Evolutionary conservation across 73 alveolate species (phyloP).

Genomic region (Paramecium bursaria): DNA sequence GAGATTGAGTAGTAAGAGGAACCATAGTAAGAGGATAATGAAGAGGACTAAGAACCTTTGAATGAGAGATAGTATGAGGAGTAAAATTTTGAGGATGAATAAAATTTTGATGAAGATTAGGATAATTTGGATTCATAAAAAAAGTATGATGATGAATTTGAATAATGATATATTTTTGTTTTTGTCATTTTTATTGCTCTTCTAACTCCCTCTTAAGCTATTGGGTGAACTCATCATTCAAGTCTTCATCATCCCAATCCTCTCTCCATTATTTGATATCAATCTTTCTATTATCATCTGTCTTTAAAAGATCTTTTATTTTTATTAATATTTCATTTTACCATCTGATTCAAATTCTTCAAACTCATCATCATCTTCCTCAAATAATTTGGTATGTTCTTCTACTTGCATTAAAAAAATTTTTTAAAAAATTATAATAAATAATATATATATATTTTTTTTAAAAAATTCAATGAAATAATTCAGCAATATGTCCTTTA

Average conservation of each 20-base stretch:
- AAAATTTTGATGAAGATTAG: too few relatives aligned
- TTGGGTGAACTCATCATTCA: slow-evolving; percentile 65
- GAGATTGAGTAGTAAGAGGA: too few relatives aligned
- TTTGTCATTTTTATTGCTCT: slow-evolving; percentile 51
- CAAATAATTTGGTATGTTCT: slow-evolving; percentile 48
- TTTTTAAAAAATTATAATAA: too few relatives aligned
- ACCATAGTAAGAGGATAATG: too few relatives aligned
- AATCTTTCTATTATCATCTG: slow-evolving; percentile 61
- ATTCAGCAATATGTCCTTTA: slow-evolving; percentile 52
- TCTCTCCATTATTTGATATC: slow-evolving; percentile 73
- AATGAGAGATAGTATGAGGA: too few relatives aligned
- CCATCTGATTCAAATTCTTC: slow-evolving; percentile 72
- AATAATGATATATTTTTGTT: too few relatives aligned
- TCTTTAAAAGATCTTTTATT: slow-evolving; percentile 48
- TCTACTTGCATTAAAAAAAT: too few relatives aligned
- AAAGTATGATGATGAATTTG: too few relatives aligned
- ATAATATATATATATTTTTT: too few relatives aligned
- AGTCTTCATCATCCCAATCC: slow-evolving; percentile 72
- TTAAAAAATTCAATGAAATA: background rate
- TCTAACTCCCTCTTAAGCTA: slow-evolving; percentile 65
- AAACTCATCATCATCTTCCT: slow-evolving; percentile 73
- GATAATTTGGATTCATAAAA: too few relatives aligned
- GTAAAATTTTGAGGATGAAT: too few relatives aligned
- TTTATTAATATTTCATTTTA: background rate
- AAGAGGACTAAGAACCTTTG: too few relatives aligned